phyloP scores from a whole-genome alignment of 2,329 filamentous ascomycete genomes.

The Calonectria pseudoturangicola region DNA sequence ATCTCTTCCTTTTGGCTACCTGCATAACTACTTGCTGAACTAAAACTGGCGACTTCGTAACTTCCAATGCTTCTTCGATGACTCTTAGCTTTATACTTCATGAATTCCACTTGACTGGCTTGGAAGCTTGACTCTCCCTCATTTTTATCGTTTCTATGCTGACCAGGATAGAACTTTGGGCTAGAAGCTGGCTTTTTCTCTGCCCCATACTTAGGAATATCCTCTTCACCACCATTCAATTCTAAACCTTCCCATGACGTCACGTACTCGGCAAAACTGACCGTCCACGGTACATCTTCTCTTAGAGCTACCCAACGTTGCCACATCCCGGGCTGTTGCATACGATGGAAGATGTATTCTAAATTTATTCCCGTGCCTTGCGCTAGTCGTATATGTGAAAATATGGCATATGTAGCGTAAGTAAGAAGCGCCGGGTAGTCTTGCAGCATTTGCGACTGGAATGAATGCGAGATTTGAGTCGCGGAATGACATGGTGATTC shows the following conservation, averaged over 20 bases:
- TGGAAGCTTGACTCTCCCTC: too few relatives aligned
- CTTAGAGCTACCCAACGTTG: conserved; percentile 24
- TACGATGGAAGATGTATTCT: not conserved
- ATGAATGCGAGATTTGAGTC: not conserved
- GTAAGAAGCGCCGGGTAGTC: conserved; percentile 20
- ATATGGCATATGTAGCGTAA: conserved; percentile 34
- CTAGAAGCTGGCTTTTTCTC: too few relatives aligned
- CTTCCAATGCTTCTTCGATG: too few relatives aligned
- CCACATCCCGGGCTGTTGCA: conserved; percentile 17
- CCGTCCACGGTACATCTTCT: conserved; percentile 25
- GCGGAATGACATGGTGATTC: not conserved
- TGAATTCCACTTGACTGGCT: too few relatives aligned
- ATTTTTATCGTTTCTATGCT: too few relatives aligned
- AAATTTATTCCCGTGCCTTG: conserved; percentile 2
- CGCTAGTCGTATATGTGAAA: conserved; percentile 19
- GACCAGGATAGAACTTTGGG: too few relatives aligned
- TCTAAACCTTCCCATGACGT: conserved; percentile 14
- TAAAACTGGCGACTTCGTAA: too few relatives aligned
- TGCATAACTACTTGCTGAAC: too few relatives aligned
- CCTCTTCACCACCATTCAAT: too few relatives aligned
- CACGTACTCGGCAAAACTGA: not conserved
- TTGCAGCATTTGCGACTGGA: conserved; percentile 18
- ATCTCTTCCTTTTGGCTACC: too few relatives aligned
- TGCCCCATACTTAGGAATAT: too few relatives aligned
- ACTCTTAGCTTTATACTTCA: too few relatives aligned